phyloP scores from a whole-genome alignment of 805 yeast species.

The Hanseniaspora taiwanica region DNA sequence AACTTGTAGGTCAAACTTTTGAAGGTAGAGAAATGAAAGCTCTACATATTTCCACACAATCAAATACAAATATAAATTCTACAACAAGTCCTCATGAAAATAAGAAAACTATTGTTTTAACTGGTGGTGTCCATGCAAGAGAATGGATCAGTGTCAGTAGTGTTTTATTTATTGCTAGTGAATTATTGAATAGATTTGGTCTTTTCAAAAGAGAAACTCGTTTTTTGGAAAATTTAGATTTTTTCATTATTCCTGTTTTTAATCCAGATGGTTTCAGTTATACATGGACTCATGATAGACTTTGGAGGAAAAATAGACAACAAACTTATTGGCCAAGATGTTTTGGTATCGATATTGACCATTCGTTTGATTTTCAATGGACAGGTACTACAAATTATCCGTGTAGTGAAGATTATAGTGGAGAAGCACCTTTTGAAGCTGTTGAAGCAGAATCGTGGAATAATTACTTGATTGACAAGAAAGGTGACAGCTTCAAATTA shows the following conservation, averaged over 20 bases:
- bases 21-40: slow-evolving; percentile 65
- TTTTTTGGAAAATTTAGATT: slow-evolving; percentile 48
- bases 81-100: slow-evolving; percentile 21
- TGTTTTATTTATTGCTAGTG: slow-evolving; percentile 41
- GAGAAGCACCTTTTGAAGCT: slow-evolving; percentile 59
- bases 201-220: slow-evolving; percentile 27
- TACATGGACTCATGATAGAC: slow-evolving; percentile 66
- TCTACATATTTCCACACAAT: slow-evolving; percentile 51
- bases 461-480: slow-evolving; percentile 29
- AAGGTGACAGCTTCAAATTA: slow-evolving; percentile 33
- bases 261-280: slow-evolving; percentile 88
- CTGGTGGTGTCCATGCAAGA: slow-evolving; percentile 81
- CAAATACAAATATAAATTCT: too few species aligned
- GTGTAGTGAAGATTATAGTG: slow-evolving; percentile 76
- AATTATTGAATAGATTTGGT: slow-evolving; percentile 36
- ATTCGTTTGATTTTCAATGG: slow-evolving; percentile 69
- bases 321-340: slow-evolving; percentile 54
- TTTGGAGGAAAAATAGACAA: slow-evolving; percentile 87
- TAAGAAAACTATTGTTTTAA: slow-evolving; percentile 55
- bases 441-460: slow-evolving; percentile 42
- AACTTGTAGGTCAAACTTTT: slow-evolving; percentile 58
- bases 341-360: slow-evolving; percentile 77
- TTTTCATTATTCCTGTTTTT: slow-evolving; percentile 66
- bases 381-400: slow-evolving; percentile 47
- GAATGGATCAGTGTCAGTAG: slow-evolving; percentile 79